Conservation (phyloP, 257 asterid species). For the Ophiorrhiza pumila region DNA sequence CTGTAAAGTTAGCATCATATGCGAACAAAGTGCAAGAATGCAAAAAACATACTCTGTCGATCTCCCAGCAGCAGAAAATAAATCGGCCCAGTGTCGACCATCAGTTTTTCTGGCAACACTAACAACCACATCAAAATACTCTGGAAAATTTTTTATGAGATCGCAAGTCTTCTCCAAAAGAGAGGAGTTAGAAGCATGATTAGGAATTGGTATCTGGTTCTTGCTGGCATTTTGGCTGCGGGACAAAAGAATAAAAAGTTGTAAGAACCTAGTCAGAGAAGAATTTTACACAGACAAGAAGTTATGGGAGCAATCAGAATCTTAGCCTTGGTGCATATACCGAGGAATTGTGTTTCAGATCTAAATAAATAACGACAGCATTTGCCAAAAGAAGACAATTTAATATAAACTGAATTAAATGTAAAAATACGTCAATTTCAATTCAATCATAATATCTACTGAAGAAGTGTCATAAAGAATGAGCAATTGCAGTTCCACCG, state of each 20-base stretch:
- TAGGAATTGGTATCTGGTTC: constrained; percentile 46
- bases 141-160: constrained; percentile 87
- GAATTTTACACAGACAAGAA: background rate
- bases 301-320: background rate
- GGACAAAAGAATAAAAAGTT: constrained; percentile 19
- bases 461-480: background rate
- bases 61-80: constrained; percentile 95
- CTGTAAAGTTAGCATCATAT: background rate
- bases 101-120: constrained; percentile 99
- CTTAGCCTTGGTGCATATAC: background rate
- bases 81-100: constrained; percentile 99
- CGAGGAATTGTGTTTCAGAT: background rate
- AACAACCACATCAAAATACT: constrained; percentile 96
- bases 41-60: constrained; percentile 80
- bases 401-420: background rate
- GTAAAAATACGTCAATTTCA: background rate
- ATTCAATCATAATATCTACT: background rate
- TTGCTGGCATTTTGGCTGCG: constrained; percentile 71
- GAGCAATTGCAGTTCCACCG: background rate
- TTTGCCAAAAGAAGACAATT: background rate
- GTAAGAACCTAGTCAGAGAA: background rate
- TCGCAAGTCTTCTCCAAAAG: constrained; percentile 95
- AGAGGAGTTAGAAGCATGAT: constrained; percentile 39
- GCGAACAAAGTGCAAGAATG: background rate
- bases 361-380: background rate